Percentiles rank a stretch among this genome's conserved stretches.
phyloP scores from a whole-genome alignment of 768 basidiomycete genomes.

The Amanita phalloides region DNA sequence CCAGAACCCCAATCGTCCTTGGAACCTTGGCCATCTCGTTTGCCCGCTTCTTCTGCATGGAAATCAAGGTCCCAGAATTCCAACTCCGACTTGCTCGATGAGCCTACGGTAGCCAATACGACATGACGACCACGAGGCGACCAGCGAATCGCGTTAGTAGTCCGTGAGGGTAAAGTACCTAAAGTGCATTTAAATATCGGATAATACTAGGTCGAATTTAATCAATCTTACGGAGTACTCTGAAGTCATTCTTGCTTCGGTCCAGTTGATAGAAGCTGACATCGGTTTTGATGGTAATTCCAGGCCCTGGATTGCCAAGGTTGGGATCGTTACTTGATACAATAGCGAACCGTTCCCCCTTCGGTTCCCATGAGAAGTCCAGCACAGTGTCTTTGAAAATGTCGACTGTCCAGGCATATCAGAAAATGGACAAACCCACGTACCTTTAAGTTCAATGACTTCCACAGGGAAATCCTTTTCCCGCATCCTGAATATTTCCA shows the following conservation, averaged over 20 bases:
- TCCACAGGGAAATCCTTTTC: conserved; percentile 98
- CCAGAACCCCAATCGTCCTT: conserved; percentile 77
- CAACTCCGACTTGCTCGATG: conserved; percentile 89
- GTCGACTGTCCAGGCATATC: not conserved
- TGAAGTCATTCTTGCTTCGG: conserved; percentile 88
- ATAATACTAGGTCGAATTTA: not conserved
- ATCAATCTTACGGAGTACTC: conserved; percentile 57
- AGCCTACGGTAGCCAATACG: conserved; percentile 92
- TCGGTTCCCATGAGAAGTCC: conserved; percentile 99
- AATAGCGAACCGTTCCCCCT: conserved; percentile 91
- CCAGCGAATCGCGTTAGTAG: conserved; percentile 93
- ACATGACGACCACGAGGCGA: conserved; percentile 94
- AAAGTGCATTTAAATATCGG: conserved; percentile 3
- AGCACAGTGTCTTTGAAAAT: conserved; percentile 67
- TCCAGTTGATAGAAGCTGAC: conserved; percentile 95
- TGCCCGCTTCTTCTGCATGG: conserved; percentile 44
- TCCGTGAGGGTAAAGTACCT: conserved; percentile 74
- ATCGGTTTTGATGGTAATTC: conserved; percentile 92
- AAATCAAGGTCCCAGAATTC: conserved; percentile 99
- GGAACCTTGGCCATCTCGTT: conserved; percentile 38
- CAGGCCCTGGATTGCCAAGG: conserved; percentile 80
- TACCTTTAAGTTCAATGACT: conserved; percentile 94
- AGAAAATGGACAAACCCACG: conserved; percentile 1
- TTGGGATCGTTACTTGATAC: conserved; percentile 93
- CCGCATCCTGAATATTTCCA: conserved; percentile 94